These are phyloP conservation scores for Chrysoporthe deuterocubensis DNA, from an alignment of 2,329 filamentous ascomycete species.

Conservation along the genomic window DNA sequence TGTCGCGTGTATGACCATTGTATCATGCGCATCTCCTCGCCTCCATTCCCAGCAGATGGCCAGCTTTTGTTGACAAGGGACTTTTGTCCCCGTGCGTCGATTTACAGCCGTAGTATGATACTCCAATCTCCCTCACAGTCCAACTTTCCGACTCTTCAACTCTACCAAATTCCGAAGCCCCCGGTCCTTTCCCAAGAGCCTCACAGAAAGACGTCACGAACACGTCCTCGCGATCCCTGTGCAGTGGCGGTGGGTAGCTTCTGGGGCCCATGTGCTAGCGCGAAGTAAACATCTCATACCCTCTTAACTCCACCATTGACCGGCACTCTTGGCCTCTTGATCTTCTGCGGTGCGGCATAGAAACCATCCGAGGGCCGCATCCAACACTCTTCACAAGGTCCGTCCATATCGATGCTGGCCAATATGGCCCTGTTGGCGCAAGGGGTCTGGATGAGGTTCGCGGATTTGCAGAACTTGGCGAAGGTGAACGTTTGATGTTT, in stretches of 20 bases:
- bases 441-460: conserved; percentile 42
- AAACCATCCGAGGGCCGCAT: conserved; percentile 35
- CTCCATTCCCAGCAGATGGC: neutral
- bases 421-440: conserved; percentile 41
- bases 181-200: neutral
- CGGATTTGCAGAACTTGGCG: conserved; percentile 41
- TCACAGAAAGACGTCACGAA: neutral
- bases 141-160: neutral
- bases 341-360: conserved; percentile 4
- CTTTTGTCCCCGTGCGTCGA: neutral
- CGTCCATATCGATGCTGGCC: conserved; percentile 42
- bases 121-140: neutral
- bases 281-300: neutral
- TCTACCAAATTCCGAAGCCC: neutral
- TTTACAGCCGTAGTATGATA: neutral
- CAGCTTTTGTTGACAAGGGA: neutral
- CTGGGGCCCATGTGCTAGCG: neutral
- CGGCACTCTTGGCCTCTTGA: neutral
- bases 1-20: neutral
- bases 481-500: conserved; percentile 41
- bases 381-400: conserved; percentile 42
- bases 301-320: neutral
- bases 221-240: neutral
- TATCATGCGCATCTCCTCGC: neutral
- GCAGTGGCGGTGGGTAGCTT: neutral